These are phyloP conservation scores for Magnolia kwangsiensis DNA, from an alignment of 164 flowering plant species.

Conservation along the genomic window DNA sequence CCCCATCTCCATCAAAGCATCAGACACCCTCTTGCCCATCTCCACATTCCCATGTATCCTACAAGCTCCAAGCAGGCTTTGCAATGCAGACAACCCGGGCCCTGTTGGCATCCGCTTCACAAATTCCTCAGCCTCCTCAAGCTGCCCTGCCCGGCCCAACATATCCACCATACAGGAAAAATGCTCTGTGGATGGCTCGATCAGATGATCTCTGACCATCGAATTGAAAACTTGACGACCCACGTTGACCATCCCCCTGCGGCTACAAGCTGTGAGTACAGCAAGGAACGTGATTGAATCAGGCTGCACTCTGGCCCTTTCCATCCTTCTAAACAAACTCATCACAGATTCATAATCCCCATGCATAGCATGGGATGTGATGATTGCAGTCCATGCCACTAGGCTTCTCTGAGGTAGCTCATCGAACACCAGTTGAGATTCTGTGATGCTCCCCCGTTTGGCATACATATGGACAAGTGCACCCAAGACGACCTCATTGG, in stretches of 20 bases:
- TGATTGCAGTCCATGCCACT: conserved; percentile 81
- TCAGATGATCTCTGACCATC: conserved; percentile 51
- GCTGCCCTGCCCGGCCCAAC: conserved; percentile 76
- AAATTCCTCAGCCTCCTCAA: conserved; percentile 80
- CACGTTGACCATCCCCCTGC: conserved; percentile 68
- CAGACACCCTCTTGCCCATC: conserved; percentile 55
- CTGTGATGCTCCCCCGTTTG: conserved; percentile 73
- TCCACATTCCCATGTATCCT: conserved; percentile 73
- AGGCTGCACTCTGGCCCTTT: conserved; percentile 41
- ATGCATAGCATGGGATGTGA: conserved; percentile 75
- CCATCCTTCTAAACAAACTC: conserved; percentile 54
- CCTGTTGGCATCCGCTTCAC: conserved; percentile 46
- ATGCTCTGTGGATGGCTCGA: conserved; percentile 70
- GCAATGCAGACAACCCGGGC: conserved; percentile 69
- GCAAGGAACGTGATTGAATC: conserved; percentile 83
- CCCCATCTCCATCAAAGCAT: conserved; percentile 60
- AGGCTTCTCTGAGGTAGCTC: conserved; percentile 44
- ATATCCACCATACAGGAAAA: conserved; percentile 85
- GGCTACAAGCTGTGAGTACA: conserved; percentile 62
- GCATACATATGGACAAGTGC: conserved; percentile 96
- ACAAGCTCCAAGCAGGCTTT: conserved; percentile 88
- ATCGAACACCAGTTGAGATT: conserved; percentile 52
- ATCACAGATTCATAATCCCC: conserved; percentile 67
- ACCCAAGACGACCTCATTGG: conserved; percentile 48
- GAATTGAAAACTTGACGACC: conserved; percentile 52